Evolutionary conservation across 2,329 filamentous ascomycete species (phyloP).

Genomic region (Alternaria arborescens): DNA sequence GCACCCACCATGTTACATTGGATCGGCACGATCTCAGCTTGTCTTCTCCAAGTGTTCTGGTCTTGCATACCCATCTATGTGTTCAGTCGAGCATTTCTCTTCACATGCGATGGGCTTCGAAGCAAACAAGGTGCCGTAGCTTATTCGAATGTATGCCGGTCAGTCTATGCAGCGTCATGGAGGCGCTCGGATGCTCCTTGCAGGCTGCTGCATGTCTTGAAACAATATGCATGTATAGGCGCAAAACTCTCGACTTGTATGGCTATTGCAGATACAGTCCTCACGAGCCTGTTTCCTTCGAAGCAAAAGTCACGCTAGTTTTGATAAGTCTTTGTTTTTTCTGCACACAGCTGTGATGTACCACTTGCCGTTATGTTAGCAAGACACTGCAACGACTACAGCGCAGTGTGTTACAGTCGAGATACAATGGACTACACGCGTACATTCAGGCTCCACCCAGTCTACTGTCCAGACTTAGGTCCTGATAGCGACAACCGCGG

Average conservation of each 20-base stretch:
- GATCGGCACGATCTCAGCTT: background rate
- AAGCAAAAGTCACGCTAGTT: background rate
- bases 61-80: background rate
- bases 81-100: background rate
- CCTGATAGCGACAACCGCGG: background rate
- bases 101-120: background rate
- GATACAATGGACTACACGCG: too few species aligned
- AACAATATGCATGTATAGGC: background rate
- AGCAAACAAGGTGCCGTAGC: background rate
- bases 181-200: background rate
- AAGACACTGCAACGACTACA: too few species aligned
- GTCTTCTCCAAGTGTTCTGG: background rate
- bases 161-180: background rate
- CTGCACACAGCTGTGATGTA: background rate
- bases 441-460: background rate
- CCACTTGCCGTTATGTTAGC: background rate
- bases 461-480: background rate
- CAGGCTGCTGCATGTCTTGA: background rate
- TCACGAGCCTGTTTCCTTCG: background rate
- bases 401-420: too few species aligned
- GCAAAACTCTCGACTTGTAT: background rate
- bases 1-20: constrained; percentile 4
- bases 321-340: background rate
- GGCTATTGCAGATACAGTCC: background rate
- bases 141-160: constrained; percentile 1